These are phyloP conservation scores for Cyberlindnera xylosilytica DNA, from an alignment of 805 yeast species.

Conservation along the genomic window DNA sequence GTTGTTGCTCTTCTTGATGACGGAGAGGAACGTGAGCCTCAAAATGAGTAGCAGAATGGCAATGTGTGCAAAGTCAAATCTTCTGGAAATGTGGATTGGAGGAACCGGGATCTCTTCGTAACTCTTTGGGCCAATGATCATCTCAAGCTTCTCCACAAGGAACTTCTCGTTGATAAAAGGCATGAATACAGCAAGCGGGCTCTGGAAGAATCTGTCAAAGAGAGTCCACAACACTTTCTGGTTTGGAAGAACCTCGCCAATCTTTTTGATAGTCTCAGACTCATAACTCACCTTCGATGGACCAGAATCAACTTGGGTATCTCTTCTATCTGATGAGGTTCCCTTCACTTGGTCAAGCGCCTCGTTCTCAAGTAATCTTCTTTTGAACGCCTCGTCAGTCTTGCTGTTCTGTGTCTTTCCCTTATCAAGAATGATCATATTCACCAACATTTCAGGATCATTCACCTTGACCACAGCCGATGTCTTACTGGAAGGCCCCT, in stretches of 20 bases:
- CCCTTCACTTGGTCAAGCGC: slow-evolving; percentile 35
- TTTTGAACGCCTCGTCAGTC: slow-evolving; percentile 30
- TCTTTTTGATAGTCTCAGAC: slow-evolving; percentile 19
- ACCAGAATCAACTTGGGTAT: slow-evolving; percentile 15
- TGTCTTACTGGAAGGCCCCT: too few relatives aligned
- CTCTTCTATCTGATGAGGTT: slow-evolving; percentile 6
- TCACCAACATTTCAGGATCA: slow-evolving; percentile 6
- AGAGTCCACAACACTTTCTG: slow-evolving; percentile 23
- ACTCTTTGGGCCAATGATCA: slow-evolving; percentile 11
- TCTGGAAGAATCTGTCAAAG: slow-evolving; percentile 21
- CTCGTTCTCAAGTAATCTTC: slow-evolving; percentile 34
- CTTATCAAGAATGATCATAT: slow-evolving; percentile 22
- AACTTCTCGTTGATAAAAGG: slow-evolving; percentile 26
- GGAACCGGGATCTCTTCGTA: slow-evolving; percentile 9
- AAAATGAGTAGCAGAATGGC: slow-evolving; percentile 22
- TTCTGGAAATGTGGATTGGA: slow-evolving; percentile 16
- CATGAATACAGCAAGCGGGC: slow-evolving; percentile 21
- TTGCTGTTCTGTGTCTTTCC: slow-evolving; percentile 11
- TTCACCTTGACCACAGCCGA: too few relatives aligned
- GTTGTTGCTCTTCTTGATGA: slow-evolving; percentile 19
- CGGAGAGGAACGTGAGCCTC: slow-evolving; percentile 22
- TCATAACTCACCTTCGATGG: slow-evolving; percentile 16
- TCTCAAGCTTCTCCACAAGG: slow-evolving; percentile 16
- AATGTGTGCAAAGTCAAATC: slow-evolving; percentile 27
- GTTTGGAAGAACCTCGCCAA: slow-evolving; percentile 23